These are phyloP conservation scores for Nicotiana undulata DNA, from an alignment of 257 asterid species.

Conservation along the genomic window DNA sequence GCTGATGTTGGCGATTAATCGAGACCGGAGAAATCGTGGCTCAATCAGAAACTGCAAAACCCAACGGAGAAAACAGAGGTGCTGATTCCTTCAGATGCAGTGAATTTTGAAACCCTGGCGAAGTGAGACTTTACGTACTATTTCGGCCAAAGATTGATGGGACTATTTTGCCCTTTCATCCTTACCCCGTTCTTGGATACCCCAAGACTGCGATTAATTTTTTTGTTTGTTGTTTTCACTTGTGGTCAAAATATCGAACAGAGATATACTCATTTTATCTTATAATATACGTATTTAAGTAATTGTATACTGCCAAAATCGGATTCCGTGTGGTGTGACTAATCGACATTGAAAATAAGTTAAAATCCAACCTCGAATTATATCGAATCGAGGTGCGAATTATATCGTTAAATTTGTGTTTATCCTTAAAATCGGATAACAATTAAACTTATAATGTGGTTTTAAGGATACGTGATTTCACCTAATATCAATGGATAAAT, in stretches of 20 bases:
- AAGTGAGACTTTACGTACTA: conserved; percentile 4
- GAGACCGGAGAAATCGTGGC: background rate
- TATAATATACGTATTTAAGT: no score
- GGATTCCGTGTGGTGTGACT: no score
- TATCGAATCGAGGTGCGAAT: no score
- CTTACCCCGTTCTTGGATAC: background rate
- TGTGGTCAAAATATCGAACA: background rate
- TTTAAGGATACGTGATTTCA: no score
- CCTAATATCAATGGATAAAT: no score
- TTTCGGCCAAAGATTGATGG: background rate
- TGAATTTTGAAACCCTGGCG: conserved; percentile 4
- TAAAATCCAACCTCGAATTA: no score
- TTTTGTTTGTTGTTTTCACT: background rate
- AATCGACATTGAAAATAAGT: no score
- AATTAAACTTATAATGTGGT: no score
- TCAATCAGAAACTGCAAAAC: background rate
- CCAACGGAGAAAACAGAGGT: background rate
- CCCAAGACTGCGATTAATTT: background rate
- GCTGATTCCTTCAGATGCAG: background rate
- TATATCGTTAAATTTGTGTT: no score
- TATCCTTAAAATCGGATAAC: no score
- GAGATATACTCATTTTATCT: background rate
- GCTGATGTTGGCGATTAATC: background rate
- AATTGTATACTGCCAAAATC: no score
- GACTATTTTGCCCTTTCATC: conserved; percentile 1